These are phyloP conservation scores for Saccharum officinarum DNA, from an alignment of 176 grass and related monocot species.

Conservation along the genomic window DNA sequence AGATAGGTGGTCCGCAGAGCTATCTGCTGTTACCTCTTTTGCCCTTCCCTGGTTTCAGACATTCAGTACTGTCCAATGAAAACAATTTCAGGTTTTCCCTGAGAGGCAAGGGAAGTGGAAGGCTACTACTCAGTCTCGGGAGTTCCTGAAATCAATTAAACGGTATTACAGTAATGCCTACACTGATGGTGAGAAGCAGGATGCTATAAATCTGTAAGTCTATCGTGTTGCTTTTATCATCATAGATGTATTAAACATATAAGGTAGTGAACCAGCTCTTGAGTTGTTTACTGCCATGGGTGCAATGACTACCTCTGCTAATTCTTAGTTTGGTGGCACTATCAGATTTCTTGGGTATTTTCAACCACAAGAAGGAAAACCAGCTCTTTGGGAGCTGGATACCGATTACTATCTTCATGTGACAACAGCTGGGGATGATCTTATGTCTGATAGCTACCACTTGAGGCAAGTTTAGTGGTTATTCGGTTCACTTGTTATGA, in stretches of 20 bases:
- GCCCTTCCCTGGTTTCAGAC: neutral
- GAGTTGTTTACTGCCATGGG: slow-evolving; percentile 34
- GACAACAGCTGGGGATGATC: slow-evolving; percentile 65
- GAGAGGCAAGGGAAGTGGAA: slow-evolving; percentile 99
- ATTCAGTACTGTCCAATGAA: slow-evolving; percentile 12
- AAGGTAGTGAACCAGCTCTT: slow-evolving; percentile 6
- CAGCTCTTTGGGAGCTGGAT: slow-evolving; percentile 97
- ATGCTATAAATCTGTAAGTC: slow-evolving; percentile 97
- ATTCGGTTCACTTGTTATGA: neutral
- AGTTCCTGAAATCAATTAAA: slow-evolving; percentile 93
- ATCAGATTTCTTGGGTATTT: slow-evolving; percentile 97
- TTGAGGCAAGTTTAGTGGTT: slow-evolving; percentile 48
- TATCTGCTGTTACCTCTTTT: slow-evolving; percentile 2
- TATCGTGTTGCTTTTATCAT: slow-evolving; percentile 23
- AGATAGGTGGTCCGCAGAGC: neutral
- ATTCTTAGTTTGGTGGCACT: slow-evolving; percentile 45
- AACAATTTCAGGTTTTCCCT: slow-evolving; percentile 74
- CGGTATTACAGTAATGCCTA: slow-evolving; percentile 98
- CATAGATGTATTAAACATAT: slow-evolving; percentile 10
- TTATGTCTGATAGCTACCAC: slow-evolving; percentile 47
- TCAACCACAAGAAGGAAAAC: slow-evolving; percentile 92
- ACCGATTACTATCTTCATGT: slow-evolving; percentile 99
- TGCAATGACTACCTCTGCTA: slow-evolving; percentile 7
- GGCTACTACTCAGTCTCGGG: slow-evolving; percentile 95
- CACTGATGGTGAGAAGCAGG: slow-evolving; percentile 98